Evolutionary conservation across 2,329 filamentous ascomycete species (phyloP).

Genomic region (Bisporella sp.): DNA sequence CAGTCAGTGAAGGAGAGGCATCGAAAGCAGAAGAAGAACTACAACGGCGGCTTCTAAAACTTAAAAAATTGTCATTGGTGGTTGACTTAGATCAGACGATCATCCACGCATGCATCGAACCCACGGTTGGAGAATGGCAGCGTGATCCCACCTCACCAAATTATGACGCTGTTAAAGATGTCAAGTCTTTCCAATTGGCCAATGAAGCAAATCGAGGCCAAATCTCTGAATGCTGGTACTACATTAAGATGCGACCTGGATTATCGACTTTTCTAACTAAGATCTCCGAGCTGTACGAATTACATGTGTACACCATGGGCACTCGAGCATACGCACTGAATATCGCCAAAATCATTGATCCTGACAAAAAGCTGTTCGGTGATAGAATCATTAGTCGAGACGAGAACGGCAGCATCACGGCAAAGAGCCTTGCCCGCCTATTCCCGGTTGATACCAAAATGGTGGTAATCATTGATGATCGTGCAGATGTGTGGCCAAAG

Average conservation of each 20-base stretch:
- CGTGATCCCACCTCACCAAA: conserved; percentile 83
- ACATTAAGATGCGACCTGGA: conserved; percentile 93
- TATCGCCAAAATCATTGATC: conserved; percentile 89
- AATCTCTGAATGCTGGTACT: conserved; percentile 79
- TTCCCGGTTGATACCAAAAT: conserved; percentile 98
- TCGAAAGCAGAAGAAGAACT: conserved; percentile 76
- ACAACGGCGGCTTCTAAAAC: conserved; percentile 72
- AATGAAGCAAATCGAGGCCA: conserved; percentile 73
- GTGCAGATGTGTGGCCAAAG: conserved; percentile 88
- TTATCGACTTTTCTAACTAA: conserved; percentile 72
- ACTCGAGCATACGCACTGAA: conserved; percentile 92
- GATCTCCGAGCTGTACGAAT: conserved; percentile 76
- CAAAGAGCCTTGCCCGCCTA: conserved; percentile 82
- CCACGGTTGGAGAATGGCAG: conserved; percentile 94
- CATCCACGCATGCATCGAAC: conserved; percentile 95
- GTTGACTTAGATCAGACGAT: conserved; percentile 98
- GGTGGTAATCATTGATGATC: conserved; percentile 98
- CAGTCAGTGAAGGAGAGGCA: conserved; percentile 77
- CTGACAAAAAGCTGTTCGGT: conserved; percentile 80
- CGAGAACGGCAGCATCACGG: conserved; percentile 88
- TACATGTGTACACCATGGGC: conserved; percentile 99
- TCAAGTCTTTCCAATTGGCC: conserved; percentile 78
- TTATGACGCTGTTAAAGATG: conserved; percentile 81
- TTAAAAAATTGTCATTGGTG: conserved; percentile 83
- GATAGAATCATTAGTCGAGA: conserved; percentile 94